Evolutionary conservation across 2,329 filamentous ascomycete species (phyloP), one percentile per base, ranked within the genome.

Genomic region (Hypoxylon sp.): DNA sequence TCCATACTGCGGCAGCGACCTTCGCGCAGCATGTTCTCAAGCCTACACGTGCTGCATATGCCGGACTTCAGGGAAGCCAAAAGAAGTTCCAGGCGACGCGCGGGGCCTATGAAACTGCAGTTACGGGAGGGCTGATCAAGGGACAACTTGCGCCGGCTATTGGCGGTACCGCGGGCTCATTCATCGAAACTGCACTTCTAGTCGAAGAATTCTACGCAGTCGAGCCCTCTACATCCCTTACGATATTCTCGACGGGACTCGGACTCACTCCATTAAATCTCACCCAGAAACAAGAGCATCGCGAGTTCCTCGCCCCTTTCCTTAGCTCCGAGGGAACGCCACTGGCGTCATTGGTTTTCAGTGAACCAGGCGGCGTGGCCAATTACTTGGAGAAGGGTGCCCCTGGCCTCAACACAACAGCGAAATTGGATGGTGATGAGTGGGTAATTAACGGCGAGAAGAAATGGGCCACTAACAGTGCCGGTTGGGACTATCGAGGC

Each of bases 381-480:
- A 87, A 88, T 72, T 86, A 79, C 72, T 74, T 86, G 10, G 84
- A 87, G 71, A 80, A 80, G 48, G 85, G 84, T 1, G 83, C 79
- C 0, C 76, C 75, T 2, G 85, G 86, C 0, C 74, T 88, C 38
- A 76, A 80, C 49, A 87, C 85, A 2, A 85, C 82, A 1, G 85
- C 85, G 0, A 75, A 76, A 19, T 73, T 73, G 9, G 82, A 86
- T n/a, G 84, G 82, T 0, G 80, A 85, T 36, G 79, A 83, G 46
- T 87, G 83, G 82, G 72, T 87, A 2, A 70, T 88, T 25, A 83
- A 82, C 70, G 86, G 86, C 2, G 85, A 87, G 69, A 87, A 88
- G 81, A 53, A 86, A 41, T 88, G 86, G 85, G 83, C 85, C 10
- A 86, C 85, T 1, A 88, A 87, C 71, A 80, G 79, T 56, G 82